Base-by-base conservation (phyloP, 2,329 filamentous ascomycete species). In the Chalara sp. region DNA sequence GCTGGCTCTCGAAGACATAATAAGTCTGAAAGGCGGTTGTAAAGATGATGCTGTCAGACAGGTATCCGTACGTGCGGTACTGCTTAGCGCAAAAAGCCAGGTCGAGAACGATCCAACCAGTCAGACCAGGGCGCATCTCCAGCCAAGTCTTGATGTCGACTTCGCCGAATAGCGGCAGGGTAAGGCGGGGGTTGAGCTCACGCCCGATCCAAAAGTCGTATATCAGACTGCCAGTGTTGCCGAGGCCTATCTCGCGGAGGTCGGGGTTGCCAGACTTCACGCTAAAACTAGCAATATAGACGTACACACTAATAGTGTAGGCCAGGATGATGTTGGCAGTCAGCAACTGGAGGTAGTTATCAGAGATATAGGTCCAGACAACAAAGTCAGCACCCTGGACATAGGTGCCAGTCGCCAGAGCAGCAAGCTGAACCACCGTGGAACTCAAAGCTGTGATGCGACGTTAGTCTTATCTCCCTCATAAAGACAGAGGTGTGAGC, bases 191-290 rank as follows among this genome's bases (percentile, higher is more conserved):
- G 70, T 97, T 97, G 54, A 97, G 82, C 69, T 97, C 92, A 31
- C 92, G 87, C 21, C 92, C 92, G 58, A 97, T 96, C 71, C 90
- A 97, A 83, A 89, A 97, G 70, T 97, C 92, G 68, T 97, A 96
- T 37, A 96, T 70, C 56, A 89, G 72, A 68, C 95, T 96, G 52
- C 90, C 91, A 1, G 82, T 83, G 12, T 90, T 91, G 42, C 91
- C 90, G 1, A 81, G 80, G 0, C 91, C 91, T 6, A 97, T 78
- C 66, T 93, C 84, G 40, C 91, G 87, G 55, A 79, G 73, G 45
- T 85, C 76, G 10, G 78, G 73, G 66, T 95, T 89, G 42, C 80
- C 83, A n/a, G 81, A 70, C 66, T 87, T 86, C 56, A 96, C 87
- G 48, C 78, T 77, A 72, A 96, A 96, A 65, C 88, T 95, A 60